A percentile compares a stretch with the other conserved stretches of the same genome.
phyloP scores from a whole-genome alignment of 2,329 filamentous ascomycete genomes.

The Didymella arachidicola region DNA sequence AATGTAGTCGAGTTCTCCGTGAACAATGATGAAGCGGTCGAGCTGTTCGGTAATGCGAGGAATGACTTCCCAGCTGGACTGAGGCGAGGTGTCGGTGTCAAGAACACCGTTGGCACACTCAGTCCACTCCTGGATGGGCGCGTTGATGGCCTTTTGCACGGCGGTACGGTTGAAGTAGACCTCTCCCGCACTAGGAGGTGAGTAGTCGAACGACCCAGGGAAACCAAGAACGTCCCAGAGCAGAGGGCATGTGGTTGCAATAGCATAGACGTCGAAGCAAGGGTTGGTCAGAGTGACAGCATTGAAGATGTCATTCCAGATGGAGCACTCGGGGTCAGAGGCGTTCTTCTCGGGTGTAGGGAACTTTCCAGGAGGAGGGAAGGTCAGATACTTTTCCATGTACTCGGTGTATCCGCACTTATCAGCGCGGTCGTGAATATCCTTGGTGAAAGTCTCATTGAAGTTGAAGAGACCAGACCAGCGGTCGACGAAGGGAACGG shows the following conservation, averaged over 20 bases:
- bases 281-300: slow-evolving; percentile 70
- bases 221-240: slow-evolving; percentile 74
- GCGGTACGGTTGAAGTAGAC: slow-evolving; percentile 76
- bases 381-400: slow-evolving; percentile 68
- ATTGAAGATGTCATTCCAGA: slow-evolving; percentile 64
- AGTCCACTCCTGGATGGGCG: slow-evolving; percentile 63
- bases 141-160: slow-evolving; percentile 74
- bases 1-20: slow-evolving; percentile 74
- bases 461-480: slow-evolving; percentile 68
- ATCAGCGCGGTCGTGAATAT: slow-evolving; percentile 62
- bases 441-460: slow-evolving; percentile 65
- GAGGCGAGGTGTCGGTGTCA: slow-evolving; percentile 61
- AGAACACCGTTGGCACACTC: slow-evolving; percentile 63
- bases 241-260: slow-evolving; percentile 74
- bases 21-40: slow-evolving; percentile 73
- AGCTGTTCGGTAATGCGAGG: slow-evolving; percentile 77
- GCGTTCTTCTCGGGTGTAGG: slow-evolving; percentile 59
- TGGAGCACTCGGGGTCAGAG: slow-evolving; percentile 61
- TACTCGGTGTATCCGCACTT: slow-evolving; percentile 70
- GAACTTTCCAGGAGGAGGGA: slow-evolving; percentile 70
- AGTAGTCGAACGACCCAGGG: slow-evolving; percentile 70
- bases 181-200: slow-evolving; percentile 63
- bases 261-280: slow-evolving; percentile 80
- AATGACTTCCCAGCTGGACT: slow-evolving; percentile 65
- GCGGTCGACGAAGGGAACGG: slow-evolving; percentile 67